Percentiles rank a stretch among this genome's conserved stretches.
Conservation (phyloP, 352 stramenopile species). For the Phytophthora ramorum region DNA sequence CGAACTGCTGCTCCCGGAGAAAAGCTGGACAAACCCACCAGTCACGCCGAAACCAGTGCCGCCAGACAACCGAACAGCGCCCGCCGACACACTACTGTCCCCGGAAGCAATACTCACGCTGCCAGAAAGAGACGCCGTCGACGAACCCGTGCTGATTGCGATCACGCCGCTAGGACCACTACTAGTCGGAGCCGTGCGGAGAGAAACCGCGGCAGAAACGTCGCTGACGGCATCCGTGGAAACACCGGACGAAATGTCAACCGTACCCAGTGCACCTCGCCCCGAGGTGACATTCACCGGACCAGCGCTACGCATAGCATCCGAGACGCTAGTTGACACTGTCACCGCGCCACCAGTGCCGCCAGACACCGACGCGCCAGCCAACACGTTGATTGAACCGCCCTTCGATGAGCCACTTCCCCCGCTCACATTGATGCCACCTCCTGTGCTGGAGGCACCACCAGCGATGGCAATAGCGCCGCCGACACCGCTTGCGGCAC, state of each 20-base stretch:
- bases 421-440: conserved; percentile 6
- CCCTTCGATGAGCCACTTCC: conserved; percentile 29
- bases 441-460: conserved; percentile 28
- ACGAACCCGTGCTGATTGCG: conserved; percentile 16
- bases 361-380: conserved; percentile 5
- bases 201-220: conserved; percentile 21
- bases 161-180: conserved; percentile 21
- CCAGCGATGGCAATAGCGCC: conserved; percentile 17
- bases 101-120: conserved; percentile 18
- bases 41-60: conserved; percentile 17
- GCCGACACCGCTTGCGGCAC: conserved; percentile 15
- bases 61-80: conserved; percentile 17
- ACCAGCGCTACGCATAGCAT: conserved; percentile 28
- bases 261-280: conserved; percentile 20
- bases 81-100: conserved; percentile 18
- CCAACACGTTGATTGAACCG: conserved; percentile 30
- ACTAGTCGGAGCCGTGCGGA: conserved; percentile 20
- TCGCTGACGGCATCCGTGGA: conserved; percentile 9
- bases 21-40: conserved; percentile 20
- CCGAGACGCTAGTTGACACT: conserved; percentile 20
- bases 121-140: conserved; percentile 18
- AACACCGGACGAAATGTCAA: conserved; percentile 26
- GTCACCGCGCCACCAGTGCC: conserved; percentile 8
- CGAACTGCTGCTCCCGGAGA: conserved; percentile 28
- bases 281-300: conserved; percentile 23